A percentile compares a stretch with the other conserved stretches of the same genome.
phyloP scores from a whole-genome alignment of 345 rosid genomes.

The Psidium friedrichsthalianum region DNA sequence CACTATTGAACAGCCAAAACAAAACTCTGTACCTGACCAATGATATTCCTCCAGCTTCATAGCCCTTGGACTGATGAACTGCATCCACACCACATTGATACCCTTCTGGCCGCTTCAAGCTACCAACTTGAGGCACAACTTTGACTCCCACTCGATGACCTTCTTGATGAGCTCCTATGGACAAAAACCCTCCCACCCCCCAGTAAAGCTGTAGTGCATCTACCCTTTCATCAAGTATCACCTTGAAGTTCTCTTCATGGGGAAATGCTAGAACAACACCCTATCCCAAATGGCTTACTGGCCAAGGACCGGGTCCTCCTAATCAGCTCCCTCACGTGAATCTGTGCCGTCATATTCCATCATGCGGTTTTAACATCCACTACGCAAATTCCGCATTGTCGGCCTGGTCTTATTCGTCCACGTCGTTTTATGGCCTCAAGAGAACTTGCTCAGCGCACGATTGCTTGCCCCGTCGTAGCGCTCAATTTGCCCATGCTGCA shows the following conservation, averaged over 20 bases:
- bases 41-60: slow-evolving; percentile 84
- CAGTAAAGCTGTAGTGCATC: slow-evolving; percentile 71
- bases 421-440: too few relatives aligned
- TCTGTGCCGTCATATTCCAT: slow-evolving; percentile 80
- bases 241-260: slow-evolving; percentile 53
- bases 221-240: slow-evolving; percentile 61
- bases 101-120: slow-evolving; percentile 53
- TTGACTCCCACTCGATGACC: slow-evolving; percentile 46
- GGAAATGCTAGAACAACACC: slow-evolving; percentile 71
- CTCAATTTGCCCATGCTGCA: too few relatives aligned
- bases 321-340: slow-evolving; percentile 48
- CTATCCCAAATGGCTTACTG: slow-evolving; percentile 71
- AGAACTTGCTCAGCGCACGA: too few relatives aligned
- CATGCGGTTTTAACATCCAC: too few relatives aligned
- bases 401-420: too few relatives aligned
- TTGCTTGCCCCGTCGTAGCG: too few relatives aligned
- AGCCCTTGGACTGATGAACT: slow-evolving; percentile 78
- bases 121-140: slow-evolving; percentile 58
- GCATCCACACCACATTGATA: slow-evolving; percentile 62
- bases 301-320: slow-evolving; percentile 58
- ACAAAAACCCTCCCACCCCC: slow-evolving; percentile 81
- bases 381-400: too few relatives aligned
- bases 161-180: slow-evolving; percentile 46
- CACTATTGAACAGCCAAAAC: neutral
- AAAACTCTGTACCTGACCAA: slow-evolving; percentile 47